Evolutionary conservation across 2,329 filamentous ascomycete species (phyloP), one percentile per base, ranked within the genome.

Genomic region (Colletotrichum gloeosporioides): DNA sequence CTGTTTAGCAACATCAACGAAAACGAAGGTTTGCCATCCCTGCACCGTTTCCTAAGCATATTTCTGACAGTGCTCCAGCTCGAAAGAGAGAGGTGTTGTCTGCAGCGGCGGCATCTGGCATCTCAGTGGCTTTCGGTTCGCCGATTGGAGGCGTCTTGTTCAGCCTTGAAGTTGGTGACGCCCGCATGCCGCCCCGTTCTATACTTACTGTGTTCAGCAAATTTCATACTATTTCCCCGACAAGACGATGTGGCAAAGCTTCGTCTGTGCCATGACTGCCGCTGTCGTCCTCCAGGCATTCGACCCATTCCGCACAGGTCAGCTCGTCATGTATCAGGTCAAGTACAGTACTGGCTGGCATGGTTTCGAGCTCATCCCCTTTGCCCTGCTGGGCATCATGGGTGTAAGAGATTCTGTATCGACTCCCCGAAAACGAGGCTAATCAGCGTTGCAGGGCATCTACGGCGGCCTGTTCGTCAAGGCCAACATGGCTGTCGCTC

Each of bases 181-280:
- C 49, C 59, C 31, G 8, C 27, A 36, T 16, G 18, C 18, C 32
- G 31, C 2, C 13, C 8, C 16, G 16, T 64, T 25, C 18, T 6
- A 49, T 12, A 5, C 78, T 80, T 62, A 80, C 73, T 15, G n/a
- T 12, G 8, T 34, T 6, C n/a, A 95, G 91, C 95, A 98, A 90
- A 88, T 99, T 4, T 98, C 96, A 1, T 99, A 98, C 84, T 99
- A 98, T 85, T 99, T 99, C 80, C 96, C 97, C 0, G 96, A 99
- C 86, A 99, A 99, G 85, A 99, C 97, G 12, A 99, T 99, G 97
- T 99, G 97, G 97, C 97, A 98, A 84, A 98, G 96, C 81, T 99
- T 99, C 82, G 97, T 99, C 55, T 99, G 97, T 81, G 97, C 97
- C 83, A 99, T 99, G 96, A 95, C 98, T n/a, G 97, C 96, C 18